Conservation (phyloP, 352 stramenopile species). For the Nothophytophthora sp. region DNA sequence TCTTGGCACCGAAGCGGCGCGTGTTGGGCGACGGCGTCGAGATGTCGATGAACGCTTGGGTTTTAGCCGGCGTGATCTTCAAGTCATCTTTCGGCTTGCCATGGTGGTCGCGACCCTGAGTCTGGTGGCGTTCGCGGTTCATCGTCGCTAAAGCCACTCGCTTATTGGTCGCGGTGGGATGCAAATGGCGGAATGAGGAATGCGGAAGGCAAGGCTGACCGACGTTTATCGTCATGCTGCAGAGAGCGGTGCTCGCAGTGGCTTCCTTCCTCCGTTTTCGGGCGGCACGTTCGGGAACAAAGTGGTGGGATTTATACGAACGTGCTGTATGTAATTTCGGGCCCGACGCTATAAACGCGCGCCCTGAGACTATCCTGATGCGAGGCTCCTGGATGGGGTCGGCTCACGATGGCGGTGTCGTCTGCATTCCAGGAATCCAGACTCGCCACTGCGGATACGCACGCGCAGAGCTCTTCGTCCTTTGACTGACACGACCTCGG, state of each 20-base stretch:
- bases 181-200: constrained; percentile 23
- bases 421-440: constrained; percentile 4
- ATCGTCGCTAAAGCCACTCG: constrained; percentile 16
- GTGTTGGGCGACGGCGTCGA: constrained; percentile 53
- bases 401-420: constrained; percentile 4
- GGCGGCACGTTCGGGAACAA: too few species aligned
- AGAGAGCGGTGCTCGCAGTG: too few species aligned
- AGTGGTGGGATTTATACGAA: constrained; percentile 10
- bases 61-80: constrained; percentile 52
- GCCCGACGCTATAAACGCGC: constrained; percentile 32
- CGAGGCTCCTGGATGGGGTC: constrained; percentile 2
- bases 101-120: constrained; percentile 22
- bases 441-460: constrained; percentile 1
- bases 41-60: constrained; percentile 67
- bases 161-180: too few species aligned
- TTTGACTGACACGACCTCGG: too few species aligned
- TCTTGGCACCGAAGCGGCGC: constrained; percentile 2
- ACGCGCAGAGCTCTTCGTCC: too few species aligned
- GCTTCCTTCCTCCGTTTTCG: too few species aligned
- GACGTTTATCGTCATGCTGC: constrained; percentile 3
- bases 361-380: constrained; percentile 19
- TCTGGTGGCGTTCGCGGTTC: constrained; percentile 34
- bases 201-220: not conserved
- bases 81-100: constrained; percentile 31
- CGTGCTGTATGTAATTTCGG: constrained; percentile 33